Conservation (phyloP, 2,329 filamentous ascomycete genomes). For the Fusarium floridanum region DNA sequence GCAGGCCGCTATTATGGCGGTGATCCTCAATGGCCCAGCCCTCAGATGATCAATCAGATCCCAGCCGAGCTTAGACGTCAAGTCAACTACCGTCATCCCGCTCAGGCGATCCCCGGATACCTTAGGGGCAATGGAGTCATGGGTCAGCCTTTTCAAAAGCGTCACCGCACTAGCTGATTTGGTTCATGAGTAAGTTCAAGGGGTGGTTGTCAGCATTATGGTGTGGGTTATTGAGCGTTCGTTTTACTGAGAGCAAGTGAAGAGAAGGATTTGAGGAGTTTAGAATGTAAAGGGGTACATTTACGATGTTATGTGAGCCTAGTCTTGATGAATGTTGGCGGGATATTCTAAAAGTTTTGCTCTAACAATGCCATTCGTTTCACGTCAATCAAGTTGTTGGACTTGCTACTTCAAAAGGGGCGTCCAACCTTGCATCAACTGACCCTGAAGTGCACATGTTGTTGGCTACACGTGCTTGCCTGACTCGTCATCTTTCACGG, state of each 20-base stretch:
- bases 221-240: background rate
- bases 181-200: background rate
- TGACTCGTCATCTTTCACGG: background rate
- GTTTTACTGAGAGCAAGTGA: background rate
- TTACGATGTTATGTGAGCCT: background rate
- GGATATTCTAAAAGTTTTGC: background rate
- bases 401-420: background rate
- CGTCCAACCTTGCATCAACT: background rate
- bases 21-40: background rate
- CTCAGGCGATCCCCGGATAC: background rate
- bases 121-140: background rate
- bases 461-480: background rate
- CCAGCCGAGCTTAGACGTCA: background rate
- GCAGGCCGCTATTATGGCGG: background rate
- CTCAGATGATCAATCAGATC: background rate
- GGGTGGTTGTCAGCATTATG: background rate
- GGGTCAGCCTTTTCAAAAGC: background rate
- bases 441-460: background rate
- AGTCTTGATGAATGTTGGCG: background rate
- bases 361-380: background rate
- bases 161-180: background rate
- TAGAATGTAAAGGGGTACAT: background rate
- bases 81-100: background rate
- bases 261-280: background rate
- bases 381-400: background rate